Percentiles rank a stretch among this genome's conserved stretches.
Conservation (phyloP, 106 monocot genomes). For the Gastrodia elata region DNA sequence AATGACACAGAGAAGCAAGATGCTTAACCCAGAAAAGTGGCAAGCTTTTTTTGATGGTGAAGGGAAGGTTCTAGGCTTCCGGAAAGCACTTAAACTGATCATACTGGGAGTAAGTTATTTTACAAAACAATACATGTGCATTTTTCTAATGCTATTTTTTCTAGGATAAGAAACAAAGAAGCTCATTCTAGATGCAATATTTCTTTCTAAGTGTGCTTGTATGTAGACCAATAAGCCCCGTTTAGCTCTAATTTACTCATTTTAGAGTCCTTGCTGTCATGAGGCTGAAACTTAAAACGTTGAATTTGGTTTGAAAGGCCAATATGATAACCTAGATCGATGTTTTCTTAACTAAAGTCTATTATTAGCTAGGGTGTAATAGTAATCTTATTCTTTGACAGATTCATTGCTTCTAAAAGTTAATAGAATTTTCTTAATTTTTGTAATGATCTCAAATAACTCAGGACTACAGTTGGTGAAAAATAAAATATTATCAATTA, state of each 20-base stretch:
- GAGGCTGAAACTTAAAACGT: background rate
- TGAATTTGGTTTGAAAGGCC: background rate
- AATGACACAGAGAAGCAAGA: constrained; percentile 39
- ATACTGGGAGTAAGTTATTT: constrained; percentile 49
- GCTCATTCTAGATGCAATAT: background rate
- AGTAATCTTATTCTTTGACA: background rate
- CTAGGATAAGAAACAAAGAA: background rate
- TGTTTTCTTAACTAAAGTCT: background rate
- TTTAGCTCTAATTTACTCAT: background rate
- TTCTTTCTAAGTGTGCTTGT: background rate
- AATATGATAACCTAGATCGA: background rate
- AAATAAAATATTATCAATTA: background rate
- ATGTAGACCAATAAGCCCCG: background rate
- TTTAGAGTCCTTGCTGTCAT: background rate
- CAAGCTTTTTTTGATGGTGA: constrained; percentile 47
- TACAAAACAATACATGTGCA: background rate
- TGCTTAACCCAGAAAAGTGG: constrained; percentile 82
- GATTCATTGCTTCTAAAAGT: constrained; percentile 1
- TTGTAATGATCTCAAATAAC: background rate
- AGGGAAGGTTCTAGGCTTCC: constrained; percentile 57
- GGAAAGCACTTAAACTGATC: constrained; percentile 63
- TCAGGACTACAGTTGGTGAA: background rate
- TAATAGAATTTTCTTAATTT: constrained; percentile 1
- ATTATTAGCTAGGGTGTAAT: constrained; percentile 4
- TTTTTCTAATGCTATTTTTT: background rate